Evolutionary conservation across 768 basidiomycete genomes (phyloP), one percentile per base, ranked within the genome.

Genomic region (Sarcodon aspratus): DNA sequence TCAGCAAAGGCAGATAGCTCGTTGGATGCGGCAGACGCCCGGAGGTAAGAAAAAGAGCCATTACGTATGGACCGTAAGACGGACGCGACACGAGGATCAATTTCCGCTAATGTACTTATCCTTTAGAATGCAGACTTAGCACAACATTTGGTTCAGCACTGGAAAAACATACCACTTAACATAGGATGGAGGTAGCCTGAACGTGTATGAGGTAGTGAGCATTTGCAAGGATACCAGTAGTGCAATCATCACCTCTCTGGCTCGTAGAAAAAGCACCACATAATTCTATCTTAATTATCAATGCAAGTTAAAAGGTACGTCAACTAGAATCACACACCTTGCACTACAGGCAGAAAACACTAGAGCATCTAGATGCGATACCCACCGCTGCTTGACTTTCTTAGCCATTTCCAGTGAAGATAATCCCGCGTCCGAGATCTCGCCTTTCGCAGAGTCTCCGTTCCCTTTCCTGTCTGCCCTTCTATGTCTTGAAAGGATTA

Each of bases 261-360:
- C 57, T 81, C 70, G 56, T 90, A 89, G 60, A 86, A 81, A 63
- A 85, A 90, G 56, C 86, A 88, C 87, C 87, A 89, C 85, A 89
- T 88, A 48, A 89, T 87, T 57, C 87, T 89, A 59, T 38, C 17
- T 27, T 48, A 21, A 50, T 36, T 33, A 7, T 33, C 49, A 44
- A 40, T 35, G 15, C 45, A 12, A 8, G 12, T 10, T 2, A 21
- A 1, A 6, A 11, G 3, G 11, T 1, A 35, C 4, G 12, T 7
- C 17, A 17, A n/a, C 18, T 13, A 17, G 17, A 9, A n/a, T 9
- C 32, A 33, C 35, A 62, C 69, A 86, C 86, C 86, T 79, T 33
- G 85, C 81, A 51, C 83, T 85, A 55, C 79, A 79, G 11, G 74
- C 76, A 85, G 85, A 89, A 56, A 90, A 89, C 10, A 85, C 64